These are phyloP conservation scores for Santalum album DNA, from an alignment of 164 flowering plant genomes.

Conservation along the genomic window DNA sequence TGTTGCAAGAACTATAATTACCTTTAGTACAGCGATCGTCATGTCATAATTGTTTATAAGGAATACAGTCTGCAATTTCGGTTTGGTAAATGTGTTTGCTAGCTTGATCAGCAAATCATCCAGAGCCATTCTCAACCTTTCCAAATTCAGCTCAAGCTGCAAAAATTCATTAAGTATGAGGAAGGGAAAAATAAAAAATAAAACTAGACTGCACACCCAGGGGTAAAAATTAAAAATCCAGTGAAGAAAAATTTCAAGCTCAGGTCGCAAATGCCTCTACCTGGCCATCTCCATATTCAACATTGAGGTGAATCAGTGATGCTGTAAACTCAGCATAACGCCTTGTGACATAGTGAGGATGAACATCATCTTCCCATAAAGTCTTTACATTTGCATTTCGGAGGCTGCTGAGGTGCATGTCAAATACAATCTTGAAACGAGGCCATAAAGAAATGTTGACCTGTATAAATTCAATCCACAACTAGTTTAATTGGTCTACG, in stretches of 20 bases:
- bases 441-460: conserved; percentile 94
- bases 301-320: conserved; percentile 86
- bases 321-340: conserved; percentile 99
- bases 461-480: conserved; percentile 23
- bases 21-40: conserved; percentile 90
- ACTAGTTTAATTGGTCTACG: background rate
- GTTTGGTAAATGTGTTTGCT: conserved; percentile 54
- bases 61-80: conserved; percentile 79
- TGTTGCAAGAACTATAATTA: conserved; percentile 11
- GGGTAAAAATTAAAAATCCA: background rate
- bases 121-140: conserved; percentile 84
- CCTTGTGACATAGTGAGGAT: conserved; percentile 95
- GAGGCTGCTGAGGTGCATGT: conserved; percentile 88
- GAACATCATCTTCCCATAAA: conserved; percentile 98
- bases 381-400: conserved; percentile 79
- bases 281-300: conserved; percentile 97
- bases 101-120: conserved; percentile 91
- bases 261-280: conserved; percentile 24
- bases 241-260: background rate
- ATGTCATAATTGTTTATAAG: conserved; percentile 96
- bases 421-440: conserved; percentile 97
- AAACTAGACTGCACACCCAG: background rate
- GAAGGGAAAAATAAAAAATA: background rate
- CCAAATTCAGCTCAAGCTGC: conserved; percentile 92
- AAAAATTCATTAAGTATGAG: no score